A percentile compares a stretch with the other conserved stretches of the same genome.
These are phyloP conservation scores for Microbotryomycetes sp. DNA, from an alignment of 1,284 basidiomycete genomes.

Conservation along the genomic window DNA sequence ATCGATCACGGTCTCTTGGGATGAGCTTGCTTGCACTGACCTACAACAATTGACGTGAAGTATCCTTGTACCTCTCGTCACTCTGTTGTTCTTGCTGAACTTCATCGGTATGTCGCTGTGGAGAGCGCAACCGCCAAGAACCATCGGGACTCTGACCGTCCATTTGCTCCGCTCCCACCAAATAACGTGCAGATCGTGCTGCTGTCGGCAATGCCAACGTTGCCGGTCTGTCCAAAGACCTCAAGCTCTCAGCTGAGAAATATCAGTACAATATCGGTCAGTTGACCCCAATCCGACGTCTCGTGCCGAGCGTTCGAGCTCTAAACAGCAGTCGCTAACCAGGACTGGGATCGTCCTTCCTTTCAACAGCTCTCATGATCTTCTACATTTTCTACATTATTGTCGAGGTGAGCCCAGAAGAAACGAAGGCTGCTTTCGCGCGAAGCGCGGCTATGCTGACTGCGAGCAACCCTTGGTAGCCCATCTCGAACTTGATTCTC, in stretches of 20 bases:
- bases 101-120: slow-evolving; percentile 15
- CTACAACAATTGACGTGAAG: not conserved
- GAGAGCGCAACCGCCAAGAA: not conserved
- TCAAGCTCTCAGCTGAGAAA: slow-evolving; percentile 14
- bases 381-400: slow-evolving; percentile 33
- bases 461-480: not conserved
- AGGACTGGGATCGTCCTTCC: not conserved
- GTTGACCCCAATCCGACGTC: not conserved
- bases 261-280: slow-evolving; percentile 15
- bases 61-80: slow-evolving; percentile 1
- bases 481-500: slow-evolving; percentile 10
- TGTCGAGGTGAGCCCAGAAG: slow-evolving; percentile 27
- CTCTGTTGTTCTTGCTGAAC: slow-evolving; percentile 25
- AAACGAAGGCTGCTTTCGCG: slow-evolving; percentile 23
- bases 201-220: slow-evolving; percentile 31
- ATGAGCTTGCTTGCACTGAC: not conserved
- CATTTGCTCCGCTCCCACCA: not conserved
- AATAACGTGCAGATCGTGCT: slow-evolving; percentile 16
- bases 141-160: not conserved
- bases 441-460: not conserved
- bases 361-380: not conserved
- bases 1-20: not conserved
- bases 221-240: slow-evolving; percentile 22
- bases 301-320: not conserved
- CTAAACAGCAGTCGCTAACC: not conserved